These are phyloP conservation scores for Larix sibirica DNA, from an alignment of 83 land plant genomes.

Conservation along the genomic window DNA sequence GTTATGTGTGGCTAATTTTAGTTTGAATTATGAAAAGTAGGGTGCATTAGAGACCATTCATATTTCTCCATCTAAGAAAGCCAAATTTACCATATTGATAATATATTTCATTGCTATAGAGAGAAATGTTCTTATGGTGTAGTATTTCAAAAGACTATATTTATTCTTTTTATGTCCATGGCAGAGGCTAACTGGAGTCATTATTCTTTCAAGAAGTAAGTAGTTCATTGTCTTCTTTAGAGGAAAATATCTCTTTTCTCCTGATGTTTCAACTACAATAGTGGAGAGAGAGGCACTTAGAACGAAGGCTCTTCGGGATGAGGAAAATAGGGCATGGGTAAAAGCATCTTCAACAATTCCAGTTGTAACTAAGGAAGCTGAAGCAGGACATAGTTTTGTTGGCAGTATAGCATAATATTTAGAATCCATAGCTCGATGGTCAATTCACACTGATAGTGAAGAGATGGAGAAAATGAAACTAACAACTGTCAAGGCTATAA, in stretches of 20 bases:
- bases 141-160: not conserved
- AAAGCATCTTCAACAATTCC: conserved; percentile 41
- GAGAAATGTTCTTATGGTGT: not conserved
- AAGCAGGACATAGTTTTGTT: conserved; percentile 32
- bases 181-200: conserved; percentile 93
- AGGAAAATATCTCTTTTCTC: conserved; percentile 91
- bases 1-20: no score
- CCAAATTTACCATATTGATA: no score
- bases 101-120: not conserved
- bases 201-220: conserved; percentile 86
- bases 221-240: conserved; percentile 81
- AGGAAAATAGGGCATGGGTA: conserved; percentile 78
- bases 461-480: conserved; percentile 45
- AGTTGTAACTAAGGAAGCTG: conserved; percentile 17
- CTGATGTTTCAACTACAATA: conserved; percentile 69
- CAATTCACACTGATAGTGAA: conserved; percentile 51
- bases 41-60: no score
- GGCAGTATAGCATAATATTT: conserved; percentile 77
- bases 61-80: no score
- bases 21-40: no score
- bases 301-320: conserved; percentile 78
- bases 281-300: conserved; percentile 72
- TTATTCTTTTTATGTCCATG: conserved; percentile 9
- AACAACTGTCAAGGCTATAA: conserved; percentile 57
- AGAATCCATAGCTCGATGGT: conserved; percentile 81